phyloP scores from a whole-genome alignment of 495 filamentous ascomycete species.

The Annulohypoxylon maeteangense region DNA sequence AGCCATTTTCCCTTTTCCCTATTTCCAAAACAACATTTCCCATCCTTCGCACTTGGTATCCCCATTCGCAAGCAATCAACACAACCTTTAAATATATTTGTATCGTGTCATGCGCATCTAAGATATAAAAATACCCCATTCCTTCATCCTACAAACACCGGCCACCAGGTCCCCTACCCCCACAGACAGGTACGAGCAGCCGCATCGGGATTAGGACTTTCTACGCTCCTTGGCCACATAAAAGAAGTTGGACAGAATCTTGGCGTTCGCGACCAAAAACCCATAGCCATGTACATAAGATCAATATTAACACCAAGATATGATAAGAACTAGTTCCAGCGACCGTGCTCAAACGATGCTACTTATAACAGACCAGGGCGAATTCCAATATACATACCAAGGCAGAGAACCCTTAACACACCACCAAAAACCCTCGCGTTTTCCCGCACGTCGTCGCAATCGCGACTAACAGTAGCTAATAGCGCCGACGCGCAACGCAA shows the following conservation, averaged over 20 bases:
- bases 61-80: not conserved
- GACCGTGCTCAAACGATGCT: not conserved
- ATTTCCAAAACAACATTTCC: not conserved
- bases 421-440: too few species aligned
- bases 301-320: not conserved
- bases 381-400: not conserved
- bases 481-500: not conserved
- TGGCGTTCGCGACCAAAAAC: not conserved
- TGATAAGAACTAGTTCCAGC: not conserved
- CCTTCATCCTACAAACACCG: not conserved
- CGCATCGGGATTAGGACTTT: not conserved
- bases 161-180: not conserved
- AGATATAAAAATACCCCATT: conserved; percentile 1
- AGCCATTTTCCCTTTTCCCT: not conserved
- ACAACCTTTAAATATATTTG: not conserved
- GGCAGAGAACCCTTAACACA: too few species aligned
- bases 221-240: not conserved
- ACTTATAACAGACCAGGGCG: not conserved
- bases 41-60: not conserved
- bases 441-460: not conserved
- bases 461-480: not conserved
- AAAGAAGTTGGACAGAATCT: not conserved
- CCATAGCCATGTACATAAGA: too few species aligned
- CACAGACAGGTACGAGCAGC: not conserved
- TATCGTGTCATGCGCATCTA: not conserved